Evolutionary conservation across 352 stramenopile species (phyloP).

Genomic region (Phytophthora meadii): DNA sequence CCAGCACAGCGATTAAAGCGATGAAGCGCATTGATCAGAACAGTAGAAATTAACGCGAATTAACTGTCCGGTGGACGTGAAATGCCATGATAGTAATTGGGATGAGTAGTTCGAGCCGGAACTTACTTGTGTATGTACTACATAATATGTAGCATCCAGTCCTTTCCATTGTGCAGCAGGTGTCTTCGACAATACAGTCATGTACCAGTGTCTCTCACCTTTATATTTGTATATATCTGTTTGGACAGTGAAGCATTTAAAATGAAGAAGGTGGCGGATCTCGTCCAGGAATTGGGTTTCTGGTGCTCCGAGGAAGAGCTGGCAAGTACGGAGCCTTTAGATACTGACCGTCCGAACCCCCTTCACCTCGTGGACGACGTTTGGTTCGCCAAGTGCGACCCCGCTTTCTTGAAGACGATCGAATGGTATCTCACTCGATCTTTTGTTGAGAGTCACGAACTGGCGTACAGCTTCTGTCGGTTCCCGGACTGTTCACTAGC

Average conservation of each 20-base stretch:
- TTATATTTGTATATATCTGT: too few species aligned
- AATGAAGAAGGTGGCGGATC: too few species aligned
- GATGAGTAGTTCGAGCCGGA: conserved; percentile 7
- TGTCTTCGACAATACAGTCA: too few species aligned
- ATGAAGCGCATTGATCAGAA: not conserved
- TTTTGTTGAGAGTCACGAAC: conserved; percentile 81
- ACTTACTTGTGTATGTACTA: too few species aligned
- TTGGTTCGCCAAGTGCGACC: conserved; percentile 45
- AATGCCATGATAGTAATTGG: conserved; percentile 2
- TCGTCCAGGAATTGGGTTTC: conserved; percentile 57
- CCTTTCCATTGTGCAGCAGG: too few species aligned
- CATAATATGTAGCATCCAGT: too few species aligned
- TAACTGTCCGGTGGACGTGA: not conserved
- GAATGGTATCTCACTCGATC: conserved; percentile 67
- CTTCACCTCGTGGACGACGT: conserved; percentile 53
- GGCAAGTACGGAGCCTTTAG: not conserved
- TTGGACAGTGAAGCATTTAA: too few species aligned
- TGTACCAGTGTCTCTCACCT: too few species aligned
- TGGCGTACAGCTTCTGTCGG: conserved; percentile 84
- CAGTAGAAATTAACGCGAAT: not conserved
- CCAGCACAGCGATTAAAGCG: not conserved
- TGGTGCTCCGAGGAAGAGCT: conserved; percentile 42
- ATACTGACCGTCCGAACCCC: conserved; percentile 52
- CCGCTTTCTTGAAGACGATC: conserved; percentile 35
- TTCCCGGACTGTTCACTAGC: conserved; percentile 59